Evolutionary conservation across 495 filamentous ascomycete species (phyloP).

Genomic region (Daldinia decipiens): DNA sequence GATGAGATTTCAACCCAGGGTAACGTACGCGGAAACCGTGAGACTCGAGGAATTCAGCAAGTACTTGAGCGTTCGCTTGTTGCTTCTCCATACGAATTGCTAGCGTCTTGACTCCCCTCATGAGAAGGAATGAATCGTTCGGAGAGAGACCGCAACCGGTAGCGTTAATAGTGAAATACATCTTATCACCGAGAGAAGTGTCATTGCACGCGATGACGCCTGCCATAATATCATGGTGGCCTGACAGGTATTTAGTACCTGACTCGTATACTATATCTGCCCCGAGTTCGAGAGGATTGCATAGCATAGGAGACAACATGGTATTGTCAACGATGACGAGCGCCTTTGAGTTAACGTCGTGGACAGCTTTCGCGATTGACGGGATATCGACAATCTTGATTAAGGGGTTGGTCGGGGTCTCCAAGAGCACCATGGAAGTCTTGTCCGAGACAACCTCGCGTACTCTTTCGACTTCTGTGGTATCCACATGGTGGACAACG

Average conservation of each 20-base stretch:
- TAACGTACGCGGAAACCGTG: constrained; percentile 96
- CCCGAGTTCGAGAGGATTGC: constrained; percentile 90
- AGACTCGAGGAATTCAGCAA: constrained; percentile 90
- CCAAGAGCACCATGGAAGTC: constrained; percentile 95
- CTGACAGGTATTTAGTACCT: constrained; percentile 96
- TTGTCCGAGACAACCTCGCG: constrained; percentile 73
- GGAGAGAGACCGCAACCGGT: constrained; percentile 93
- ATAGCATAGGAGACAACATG: constrained; percentile 94
- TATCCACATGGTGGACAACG: constrained; percentile 95
- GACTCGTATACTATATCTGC: constrained; percentile 97
- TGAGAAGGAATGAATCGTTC: constrained; percentile 94
- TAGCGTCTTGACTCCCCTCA: constrained; percentile 94
- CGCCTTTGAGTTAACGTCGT: constrained; percentile 81
- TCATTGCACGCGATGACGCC: constrained; percentile 93
- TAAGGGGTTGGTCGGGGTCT: constrained; percentile 95
- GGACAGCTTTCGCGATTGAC: constrained; percentile 75
- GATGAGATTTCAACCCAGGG: constrained; percentile 90
- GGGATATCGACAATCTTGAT: constrained; percentile 97
- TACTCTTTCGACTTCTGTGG: constrained; percentile 77
- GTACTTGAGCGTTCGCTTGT: constrained; percentile 87
- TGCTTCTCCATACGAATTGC: constrained; percentile 99
- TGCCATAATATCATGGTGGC: constrained; percentile 99
- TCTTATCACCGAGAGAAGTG: constrained; percentile 78
- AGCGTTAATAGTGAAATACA: constrained; percentile 96
- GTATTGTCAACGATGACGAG: constrained; percentile 96